Percentiles rank a stretch among this genome's conserved stretches.
Evolutionary conservation across 116 monocot genomes (phyloP).

Genomic region (Trichopus zeylanicus): DNA sequence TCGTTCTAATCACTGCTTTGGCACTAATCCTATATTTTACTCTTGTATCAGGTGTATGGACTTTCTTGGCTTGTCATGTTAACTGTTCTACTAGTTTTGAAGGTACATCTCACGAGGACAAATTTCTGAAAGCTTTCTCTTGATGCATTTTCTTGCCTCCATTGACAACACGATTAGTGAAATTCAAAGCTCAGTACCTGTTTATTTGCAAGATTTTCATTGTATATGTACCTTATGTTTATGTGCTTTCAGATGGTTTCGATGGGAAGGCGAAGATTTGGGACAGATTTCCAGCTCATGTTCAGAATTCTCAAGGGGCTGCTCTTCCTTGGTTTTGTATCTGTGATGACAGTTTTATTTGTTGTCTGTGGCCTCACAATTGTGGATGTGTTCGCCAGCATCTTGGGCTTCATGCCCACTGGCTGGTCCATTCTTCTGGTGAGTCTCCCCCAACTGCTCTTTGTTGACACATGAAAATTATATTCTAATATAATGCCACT

Average conservation of each 20-base stretch:
- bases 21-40: slow-evolving; percentile 4
- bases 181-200: too few species aligned
- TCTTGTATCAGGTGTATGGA: slow-evolving; percentile 60
- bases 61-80: slow-evolving; percentile 91
- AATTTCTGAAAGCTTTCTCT: not conserved
- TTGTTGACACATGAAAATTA: not conserved
- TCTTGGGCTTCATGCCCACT: slow-evolving; percentile 56
- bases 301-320: slow-evolving; percentile 51
- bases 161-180: not conserved
- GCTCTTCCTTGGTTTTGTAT: slow-evolving; percentile 34
- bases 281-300: slow-evolving; percentile 54
- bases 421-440: slow-evolving; percentile 67
- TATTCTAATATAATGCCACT: not conserved
- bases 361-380: slow-evolving; percentile 30
- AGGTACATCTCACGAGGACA: slow-evolving; percentile 34
- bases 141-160: not conserved
- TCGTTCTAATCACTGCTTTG: not conserved
- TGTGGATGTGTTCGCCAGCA: slow-evolving; percentile 42
- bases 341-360: slow-evolving; percentile 30
- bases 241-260: slow-evolving; percentile 33
- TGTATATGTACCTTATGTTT: not conserved
- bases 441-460: not conserved
- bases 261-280: slow-evolving; percentile 45
- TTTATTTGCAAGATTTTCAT: too few species aligned
- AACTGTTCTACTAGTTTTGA: slow-evolving; percentile 68